Evolutionary conservation across 2,329 filamentous ascomycete genomes (phyloP), one percentile per base, ranked within the genome.

Genomic region (Aschersonia sp.): DNA sequence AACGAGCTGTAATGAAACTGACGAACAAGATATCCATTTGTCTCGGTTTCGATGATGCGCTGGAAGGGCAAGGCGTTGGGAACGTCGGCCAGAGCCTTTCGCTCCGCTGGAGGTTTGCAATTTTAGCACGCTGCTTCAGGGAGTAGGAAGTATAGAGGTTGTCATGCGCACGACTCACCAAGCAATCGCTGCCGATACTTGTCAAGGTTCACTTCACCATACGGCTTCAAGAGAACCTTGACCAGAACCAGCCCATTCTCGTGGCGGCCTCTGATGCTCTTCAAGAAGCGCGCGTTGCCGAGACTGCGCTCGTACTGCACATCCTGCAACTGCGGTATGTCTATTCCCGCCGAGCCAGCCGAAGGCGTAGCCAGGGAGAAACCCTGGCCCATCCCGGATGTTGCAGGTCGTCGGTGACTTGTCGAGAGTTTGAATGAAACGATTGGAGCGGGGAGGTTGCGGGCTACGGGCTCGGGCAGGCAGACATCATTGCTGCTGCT

Each of bases 1-100:
- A 98, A 76, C 30, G 92, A 97, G 71, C 85, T 96, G 66, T 97
- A 92, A 51, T 97, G 81, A 62, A 86, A 97, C 65, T 97, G 94
- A 47, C 92, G 84, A 49, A 96, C 87, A 28, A 98, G 77, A 61
- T 94, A 95, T 45, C 89, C 92, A 60, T 89, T 89, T 43, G 83
- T 89, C 52, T 86, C 83, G 9, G 89, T 96, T 67, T 98, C 92
- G 58, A 96, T 76, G 51, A 95, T 83, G 52, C 89, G 81, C 63
- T 96, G 85, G 67, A 95, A 97, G 47, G 81, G 79, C 51, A 98
- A 72, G 44, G 89, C 89, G 68, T 98, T 98, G 31, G 91, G 88
- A 2, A 98, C 82, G 55, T 91, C 83, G 48, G 80, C 75, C 45
- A 98, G 73, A 44, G 81, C 73, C 57, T 82, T 83, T 54, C 89